phyloP scores from a whole-genome alignment of 78 protist species.

The Pelomyxa schiedti region DNA sequence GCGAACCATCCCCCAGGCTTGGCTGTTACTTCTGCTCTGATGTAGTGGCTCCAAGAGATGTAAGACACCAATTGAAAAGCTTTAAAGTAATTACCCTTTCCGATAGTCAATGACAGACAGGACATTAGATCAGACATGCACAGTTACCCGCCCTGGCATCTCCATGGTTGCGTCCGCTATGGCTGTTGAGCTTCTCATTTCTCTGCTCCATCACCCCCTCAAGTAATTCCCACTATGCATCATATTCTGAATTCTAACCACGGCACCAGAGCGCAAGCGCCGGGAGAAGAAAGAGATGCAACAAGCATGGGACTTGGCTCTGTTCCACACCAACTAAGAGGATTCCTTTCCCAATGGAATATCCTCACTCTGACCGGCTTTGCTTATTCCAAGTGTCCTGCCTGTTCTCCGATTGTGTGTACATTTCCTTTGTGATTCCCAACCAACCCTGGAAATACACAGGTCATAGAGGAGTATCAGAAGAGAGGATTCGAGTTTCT shows the following conservation, averaged over 20 bases:
- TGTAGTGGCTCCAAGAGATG: conserved; percentile 77
- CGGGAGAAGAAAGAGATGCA: not conserved
- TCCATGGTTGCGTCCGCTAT: conserved; percentile 56
- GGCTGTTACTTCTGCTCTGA: conserved; percentile 93
- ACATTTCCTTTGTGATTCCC: no score
- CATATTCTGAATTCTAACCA: not conserved
- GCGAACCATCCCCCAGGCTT: no score
- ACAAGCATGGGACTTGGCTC: no score
- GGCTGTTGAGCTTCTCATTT: conserved; percentile 69
- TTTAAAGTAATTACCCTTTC: not conserved
- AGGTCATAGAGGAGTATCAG: not conserved
- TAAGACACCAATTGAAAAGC: not conserved
- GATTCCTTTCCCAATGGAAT: conserved; percentile 21
- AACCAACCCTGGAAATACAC: no score
- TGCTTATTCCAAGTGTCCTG: conserved; percentile 57
- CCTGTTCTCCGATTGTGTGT: no score
- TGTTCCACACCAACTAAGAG: conserved; percentile 80
- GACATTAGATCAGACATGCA: conserved; percentile 93
- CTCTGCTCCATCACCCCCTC: conserved; percentile 54
- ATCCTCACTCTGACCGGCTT: conserved; percentile 5
- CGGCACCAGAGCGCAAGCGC: not conserved
- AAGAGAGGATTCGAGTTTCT: not conserved
- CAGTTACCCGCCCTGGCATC: conserved; percentile 84
- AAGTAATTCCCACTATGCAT: not conserved
- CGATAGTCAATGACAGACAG: conserved; percentile 41